Evolutionary conservation across 148 eudicot species (phyloP), one percentile per base, ranked within the genome.

Genomic region (Dianthus caryophyllus): DNA sequence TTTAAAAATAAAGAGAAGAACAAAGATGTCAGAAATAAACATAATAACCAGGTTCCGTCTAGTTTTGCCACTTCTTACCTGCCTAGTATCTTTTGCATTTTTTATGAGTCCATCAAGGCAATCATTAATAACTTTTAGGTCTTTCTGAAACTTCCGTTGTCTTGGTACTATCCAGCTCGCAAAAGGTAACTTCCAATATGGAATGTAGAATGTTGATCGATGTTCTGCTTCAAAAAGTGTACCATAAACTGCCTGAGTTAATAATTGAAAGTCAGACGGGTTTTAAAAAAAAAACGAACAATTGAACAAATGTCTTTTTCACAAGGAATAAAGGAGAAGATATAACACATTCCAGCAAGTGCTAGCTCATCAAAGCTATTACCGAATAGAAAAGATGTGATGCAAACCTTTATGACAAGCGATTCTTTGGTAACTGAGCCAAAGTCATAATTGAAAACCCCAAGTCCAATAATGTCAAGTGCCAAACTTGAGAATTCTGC

Each of bases 221-320:
- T 95, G 99, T 80, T 95, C 99, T 74, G 99, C 99, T 85, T 95
- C 99, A 71, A 82, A 95, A 75, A 95, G 96, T 14, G 99, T 90
- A 61, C 99, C 97, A 70, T 95, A 95, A 56, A 90, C 99, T 61
- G 99, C 99, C 99, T 95, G 84, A 38, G 14, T 29, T 12, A 71
- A 56, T 31, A 0, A 43, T 41, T 59, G 46, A 78, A 22, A 38
- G 22, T 30, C 29, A 60, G 68, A 54, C 65, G 44, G 15, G 36
- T 21, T n/a, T n/a, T n/a, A n/a, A n/a, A 50, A 61, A 38, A 39
- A 14, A 58, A 39, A 31, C n/a, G 68, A 74, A 53, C 29, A 25
- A 22, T 24, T 6, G 2, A 74, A 47, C 38, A n/a, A n/a, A n/a
- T n/a, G n/a, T n/a, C n/a, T n/a, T n/a, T n/a, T n/a, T n/a, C n/a